These are phyloP conservation scores for Talaromyces wortmannii DNA, from an alignment of 495 filamentous ascomycete species.

Conservation along the genomic window DNA sequence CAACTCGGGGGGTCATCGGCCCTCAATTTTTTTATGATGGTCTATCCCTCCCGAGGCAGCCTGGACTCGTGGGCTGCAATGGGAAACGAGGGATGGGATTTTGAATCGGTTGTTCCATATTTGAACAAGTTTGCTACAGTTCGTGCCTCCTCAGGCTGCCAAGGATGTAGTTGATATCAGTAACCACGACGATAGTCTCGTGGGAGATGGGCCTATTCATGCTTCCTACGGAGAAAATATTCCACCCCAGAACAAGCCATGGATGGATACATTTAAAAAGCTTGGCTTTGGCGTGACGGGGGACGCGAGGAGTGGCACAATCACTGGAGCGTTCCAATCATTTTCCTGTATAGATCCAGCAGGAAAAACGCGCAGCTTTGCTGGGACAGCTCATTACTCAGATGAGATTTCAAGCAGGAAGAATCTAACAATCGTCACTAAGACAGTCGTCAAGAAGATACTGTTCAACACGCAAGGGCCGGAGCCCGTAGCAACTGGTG, in stretches of 20 bases:
- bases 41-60: constrained; percentile 25
- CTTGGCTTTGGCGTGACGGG: constrained; percentile 10
- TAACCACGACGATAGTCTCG: constrained; percentile 9
- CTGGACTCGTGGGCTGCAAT: constrained; percentile 49
- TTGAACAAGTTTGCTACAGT: constrained; percentile 17
- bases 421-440: constrained; percentile 39
- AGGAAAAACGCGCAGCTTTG: constrained; percentile 29
- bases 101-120: constrained; percentile 41
- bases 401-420: constrained; percentile 24
- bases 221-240: constrained; percentile 9
- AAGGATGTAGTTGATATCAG: constrained; percentile 8
- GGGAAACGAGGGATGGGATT: constrained; percentile 49
- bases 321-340: constrained; percentile 15
- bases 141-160: constrained; percentile 7
- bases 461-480: constrained; percentile 14
- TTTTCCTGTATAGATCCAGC: constrained; percentile 11
- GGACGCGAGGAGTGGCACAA: constrained; percentile 13
- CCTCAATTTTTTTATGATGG: constrained; percentile 34
- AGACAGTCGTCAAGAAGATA: constrained; percentile 36
- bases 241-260: constrained; percentile 11
- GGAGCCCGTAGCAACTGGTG: constrained; percentile 20
- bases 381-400: constrained; percentile 22
- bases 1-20: constrained; percentile 49
- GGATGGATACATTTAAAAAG: constrained; percentile 14
- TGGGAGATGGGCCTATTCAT: constrained; percentile 15